Conservation (phyloP, 2,329 filamentous ascomycete species). For the Diaporthe vaccinii region DNA sequence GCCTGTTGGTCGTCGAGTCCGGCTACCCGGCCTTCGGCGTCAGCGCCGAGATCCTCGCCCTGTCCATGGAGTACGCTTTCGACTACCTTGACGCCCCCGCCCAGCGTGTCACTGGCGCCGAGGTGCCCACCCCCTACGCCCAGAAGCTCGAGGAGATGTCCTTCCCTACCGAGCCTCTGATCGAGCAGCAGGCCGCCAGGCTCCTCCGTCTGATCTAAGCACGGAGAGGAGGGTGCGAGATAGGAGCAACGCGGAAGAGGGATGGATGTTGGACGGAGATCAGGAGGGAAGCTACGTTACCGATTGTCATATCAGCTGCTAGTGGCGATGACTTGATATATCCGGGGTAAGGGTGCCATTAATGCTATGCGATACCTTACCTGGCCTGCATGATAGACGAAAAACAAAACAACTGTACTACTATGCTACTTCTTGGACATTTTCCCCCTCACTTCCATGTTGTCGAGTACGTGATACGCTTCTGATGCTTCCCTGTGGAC, state of each 20-base stretch:
- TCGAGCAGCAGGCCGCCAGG: constrained; percentile 91
- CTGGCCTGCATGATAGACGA: constrained; percentile 31
- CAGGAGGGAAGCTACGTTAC: constrained; percentile 7
- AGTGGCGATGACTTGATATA: constrained; percentile 32
- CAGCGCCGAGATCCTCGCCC: constrained; percentile 89
- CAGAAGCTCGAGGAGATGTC: constrained; percentile 92
- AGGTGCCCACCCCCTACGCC: constrained; percentile 97
- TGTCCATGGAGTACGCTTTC: constrained; percentile 97
- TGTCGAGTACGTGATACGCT: too few species aligned
- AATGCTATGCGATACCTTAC: constrained; percentile 27
- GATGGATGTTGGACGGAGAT: too few species aligned
- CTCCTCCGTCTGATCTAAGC: constrained; percentile 74
- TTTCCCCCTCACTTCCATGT: not conserved
- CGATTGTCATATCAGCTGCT: constrained; percentile 31
- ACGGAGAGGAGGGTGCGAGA: not conserved
- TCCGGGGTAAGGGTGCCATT: constrained; percentile 23
- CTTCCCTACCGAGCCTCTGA: constrained; percentile 92
- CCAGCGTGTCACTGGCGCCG: constrained; percentile 93
- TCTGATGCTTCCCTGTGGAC: not conserved
- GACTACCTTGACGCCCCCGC: constrained; percentile 97
- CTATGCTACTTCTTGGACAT: constrained; percentile 31
- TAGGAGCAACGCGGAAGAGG: too few species aligned
- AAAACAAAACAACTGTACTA: constrained; percentile 32
- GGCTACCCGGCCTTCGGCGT: constrained; percentile 97
- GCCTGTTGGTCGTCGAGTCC: constrained; percentile 91